A percentile compares a stretch with the other conserved stretches of the same genome.
phyloP scores from a whole-genome alignment of 805 yeast species.

The Scheffersomyces lignosus region DNA sequence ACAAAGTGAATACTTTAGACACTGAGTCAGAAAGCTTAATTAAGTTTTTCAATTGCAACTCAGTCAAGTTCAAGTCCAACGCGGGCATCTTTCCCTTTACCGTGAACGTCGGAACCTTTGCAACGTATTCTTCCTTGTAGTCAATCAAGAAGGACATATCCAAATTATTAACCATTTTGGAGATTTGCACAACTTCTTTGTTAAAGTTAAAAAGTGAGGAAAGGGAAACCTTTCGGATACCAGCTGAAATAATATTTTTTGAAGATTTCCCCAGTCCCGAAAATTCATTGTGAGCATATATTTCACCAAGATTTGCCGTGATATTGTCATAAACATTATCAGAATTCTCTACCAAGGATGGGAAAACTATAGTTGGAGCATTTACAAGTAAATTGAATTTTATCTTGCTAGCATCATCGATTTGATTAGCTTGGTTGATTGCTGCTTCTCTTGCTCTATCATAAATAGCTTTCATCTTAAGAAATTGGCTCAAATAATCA shows the following conservation, averaged over 20 bases:
- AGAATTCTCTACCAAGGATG: constrained; percentile 49
- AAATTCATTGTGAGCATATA: constrained; percentile 67
- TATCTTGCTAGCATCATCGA: constrained; percentile 59
- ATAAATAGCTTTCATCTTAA: constrained; percentile 83
- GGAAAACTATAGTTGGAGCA: constrained; percentile 85
- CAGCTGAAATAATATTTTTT: constrained; percentile 62
- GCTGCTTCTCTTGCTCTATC: constrained; percentile 90
- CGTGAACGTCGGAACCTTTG: constrained; percentile 47
- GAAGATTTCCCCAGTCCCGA: constrained; percentile 20
- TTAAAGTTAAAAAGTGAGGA: constrained; percentile 58
- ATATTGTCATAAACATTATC: constrained; percentile 53
- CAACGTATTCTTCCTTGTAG: constrained; percentile 43
- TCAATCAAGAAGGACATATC: constrained; percentile 63
- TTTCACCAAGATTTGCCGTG: constrained; percentile 78
- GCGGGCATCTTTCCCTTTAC: constrained; percentile 63
- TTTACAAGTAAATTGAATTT: constrained; percentile 69
- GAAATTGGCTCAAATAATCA: constrained; percentile 69
- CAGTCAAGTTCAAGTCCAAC: constrained; percentile 65
- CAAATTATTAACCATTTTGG: constrained; percentile 66
- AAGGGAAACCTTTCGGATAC: constrained; percentile 71
- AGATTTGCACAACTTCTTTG: constrained; percentile 43
- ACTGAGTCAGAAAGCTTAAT: constrained; percentile 56
- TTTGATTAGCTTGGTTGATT: constrained; percentile 71
- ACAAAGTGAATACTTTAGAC: constrained; percentile 50
- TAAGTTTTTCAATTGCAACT: constrained; percentile 64